Evolutionary conservation across 2,329 filamentous ascomycete genomes (phyloP), one percentile per base, ranked within the genome.

Genomic region (Aschersonia sp.): DNA sequence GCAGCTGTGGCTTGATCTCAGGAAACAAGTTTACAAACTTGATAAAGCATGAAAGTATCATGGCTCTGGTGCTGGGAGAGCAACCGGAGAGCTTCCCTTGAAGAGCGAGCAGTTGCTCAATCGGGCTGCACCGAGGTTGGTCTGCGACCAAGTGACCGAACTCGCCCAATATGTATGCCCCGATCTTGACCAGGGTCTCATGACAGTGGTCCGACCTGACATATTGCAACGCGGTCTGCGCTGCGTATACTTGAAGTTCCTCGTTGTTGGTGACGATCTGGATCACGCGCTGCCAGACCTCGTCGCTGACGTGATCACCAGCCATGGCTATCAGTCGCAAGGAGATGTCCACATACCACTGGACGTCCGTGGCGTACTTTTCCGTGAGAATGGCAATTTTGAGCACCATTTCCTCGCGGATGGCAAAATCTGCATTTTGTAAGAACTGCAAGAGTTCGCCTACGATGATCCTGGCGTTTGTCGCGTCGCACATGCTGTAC

Each of bases 211-310:
- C 87, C 20, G 83, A 81, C 64, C 95, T 95, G 64, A 96, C 75
- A 60, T 97, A 95, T 55, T 91, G 84, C 41, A 98, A 70, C 29
- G 92, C 89, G 57, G 94, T 94, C 61, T 94, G 87, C 4, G 92
- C 89, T 1, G 92, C 92, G 61, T 98, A 98, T 0, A 95, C 84
- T 65, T 98, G 92, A 9, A 98, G 75, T 64, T 97, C 91, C 65
- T 98, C 92, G 64, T 98, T 98, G 71, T 98, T 98, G 48, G 92
- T 97, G 50, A 97, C 89, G 56, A 98, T 97, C 64, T 98, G 92
- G 53, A 95, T 96, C 48, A 98, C 91, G 57, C 92, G 82, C 64
- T 98, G 92, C 92, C 92, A 98, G 20, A 98, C 92, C 67, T 98
- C 92, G 53, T 98, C 94, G 65, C 91, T 97, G 56, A 98, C 91